Percentiles rank a stretch among this genome's conserved stretches.
phyloP scores from a whole-genome alignment of 768 basidiomycete genomes.

The Termitomyces sp. region DNA sequence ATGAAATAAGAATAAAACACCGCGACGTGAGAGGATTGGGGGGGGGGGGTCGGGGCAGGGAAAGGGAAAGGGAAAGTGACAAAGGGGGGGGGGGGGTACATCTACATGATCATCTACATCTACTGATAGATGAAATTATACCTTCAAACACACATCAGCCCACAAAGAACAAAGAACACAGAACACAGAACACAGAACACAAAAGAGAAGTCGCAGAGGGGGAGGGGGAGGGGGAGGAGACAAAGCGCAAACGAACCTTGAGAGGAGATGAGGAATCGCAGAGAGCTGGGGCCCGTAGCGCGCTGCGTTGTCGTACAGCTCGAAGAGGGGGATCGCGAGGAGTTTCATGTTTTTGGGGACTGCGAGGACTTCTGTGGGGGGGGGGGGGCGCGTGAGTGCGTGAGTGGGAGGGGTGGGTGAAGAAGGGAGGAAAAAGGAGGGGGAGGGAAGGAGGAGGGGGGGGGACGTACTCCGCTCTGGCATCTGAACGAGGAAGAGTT shows the following conservation, averaged over 20 bases:
- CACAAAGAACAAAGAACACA: too few species aligned
- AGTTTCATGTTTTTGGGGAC: slow-evolving; percentile 99
- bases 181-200: too few species aligned
- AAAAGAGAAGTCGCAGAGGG: slow-evolving; percentile 31
- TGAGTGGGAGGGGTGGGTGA: background rate
- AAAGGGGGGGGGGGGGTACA: too few species aligned
- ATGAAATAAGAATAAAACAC: too few species aligned
- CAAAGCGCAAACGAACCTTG: slow-evolving; percentile 66
- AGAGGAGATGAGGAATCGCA: slow-evolving; percentile 90
- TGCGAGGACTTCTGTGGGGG: slow-evolving; percentile 78
- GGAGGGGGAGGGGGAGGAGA: background rate
- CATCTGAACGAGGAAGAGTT: slow-evolving; percentile 92
- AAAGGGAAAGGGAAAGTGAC: too few species aligned
- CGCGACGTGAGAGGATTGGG: too few species aligned
- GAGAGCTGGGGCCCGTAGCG: slow-evolving; percentile 93
- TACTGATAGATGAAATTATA: slow-evolving; percentile 83
- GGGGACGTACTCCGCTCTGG: slow-evolving; percentile 80
- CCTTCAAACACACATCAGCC: too few species aligned
- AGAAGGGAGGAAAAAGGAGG: too few species aligned
- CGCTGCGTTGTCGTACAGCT: slow-evolving; percentile 96
- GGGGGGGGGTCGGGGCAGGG: too few species aligned
- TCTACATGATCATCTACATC: too few species aligned
- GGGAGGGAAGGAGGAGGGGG: accelerated
- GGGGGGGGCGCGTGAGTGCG: background rate
- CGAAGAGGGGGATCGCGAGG: slow-evolving; percentile 93